Evolutionary conservation across 169 alveolate genomes (phyloP).

Genomic region (Babesia bigemina): DNA sequence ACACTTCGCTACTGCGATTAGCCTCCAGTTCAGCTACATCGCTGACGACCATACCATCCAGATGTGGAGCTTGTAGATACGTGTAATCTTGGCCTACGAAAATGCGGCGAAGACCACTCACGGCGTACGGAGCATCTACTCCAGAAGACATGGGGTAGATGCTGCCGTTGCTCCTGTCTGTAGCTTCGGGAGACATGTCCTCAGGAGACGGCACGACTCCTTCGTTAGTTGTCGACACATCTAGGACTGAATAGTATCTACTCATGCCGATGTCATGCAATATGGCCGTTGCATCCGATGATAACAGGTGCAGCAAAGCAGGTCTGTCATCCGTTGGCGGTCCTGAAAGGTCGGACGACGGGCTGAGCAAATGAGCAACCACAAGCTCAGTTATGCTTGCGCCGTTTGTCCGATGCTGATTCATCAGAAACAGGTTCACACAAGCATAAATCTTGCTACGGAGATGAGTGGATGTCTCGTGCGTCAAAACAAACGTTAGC

Average conservation of each 20-base stretch:
- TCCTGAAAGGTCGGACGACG: neutral
- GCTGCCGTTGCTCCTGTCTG: too few relatives aligned
- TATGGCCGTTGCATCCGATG: constrained; percentile 24
- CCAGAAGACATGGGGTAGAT: neutral
- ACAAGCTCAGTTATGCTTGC: constrained; percentile 34
- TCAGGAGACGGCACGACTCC: neutral
- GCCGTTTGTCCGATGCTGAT: neutral
- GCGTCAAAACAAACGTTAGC: constrained; percentile 23
- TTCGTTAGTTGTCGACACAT: neutral
- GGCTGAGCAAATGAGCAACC: constrained; percentile 40
- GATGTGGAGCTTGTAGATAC: neutral
- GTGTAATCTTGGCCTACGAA: constrained; percentile 29
- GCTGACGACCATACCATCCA: neutral
- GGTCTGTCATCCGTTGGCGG: neutral
- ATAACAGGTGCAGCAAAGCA: constrained; percentile 29
- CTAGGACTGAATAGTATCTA: neutral
- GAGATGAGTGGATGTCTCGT: constrained; percentile 26
- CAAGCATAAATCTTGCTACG: constrained; percentile 52
- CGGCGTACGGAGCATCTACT: neutral
- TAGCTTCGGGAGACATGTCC: neutral
- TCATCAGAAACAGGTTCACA: constrained; percentile 37
- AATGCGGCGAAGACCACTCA: constrained; percentile 6
- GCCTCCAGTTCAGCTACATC: constrained; percentile 12
- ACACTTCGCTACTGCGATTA: constrained; percentile 24
- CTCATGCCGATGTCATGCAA: neutral